Evolutionary conservation across 768 basidiomycete species (phyloP), one percentile per base, ranked within the genome.

Genomic region (Leccinum subgranulosum): DNA sequence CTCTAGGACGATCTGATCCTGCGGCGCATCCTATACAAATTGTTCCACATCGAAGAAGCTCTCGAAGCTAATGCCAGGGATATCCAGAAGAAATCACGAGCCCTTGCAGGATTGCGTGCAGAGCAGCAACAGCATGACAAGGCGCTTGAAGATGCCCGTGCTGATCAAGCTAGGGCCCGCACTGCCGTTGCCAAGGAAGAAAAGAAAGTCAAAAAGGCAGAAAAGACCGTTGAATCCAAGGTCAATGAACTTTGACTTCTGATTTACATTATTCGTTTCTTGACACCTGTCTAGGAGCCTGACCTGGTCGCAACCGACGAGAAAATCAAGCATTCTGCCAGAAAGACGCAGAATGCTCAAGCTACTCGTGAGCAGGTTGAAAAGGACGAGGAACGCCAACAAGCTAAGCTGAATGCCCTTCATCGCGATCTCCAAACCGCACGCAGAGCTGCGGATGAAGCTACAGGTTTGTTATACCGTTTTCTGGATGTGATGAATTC

Each of bases 41-140:
- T 99, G 6, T 98, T 82, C 68, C 92, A 96, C 71, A 90, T 98
- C 56, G 90, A 96, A 69, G 79, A 88, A 62, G 83, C 84, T 6
- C 89, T 98, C 34, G 85, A 89, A 64, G 77, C 76, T 48, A 90
- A 92, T 57, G 83, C 86, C 1, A 76, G 78, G 21, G 79, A 82
- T 49, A 90, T 98, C 57, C 81, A 84, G 48, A 78, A 77, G 54
- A 87, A 89, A 67, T 94, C 90, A 67, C 84, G 83, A 51, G 82
- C 86, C 12, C 78, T 98, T 17, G 76, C 77, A 1, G 84, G 81
- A 3, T 75, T 94, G 28, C 80, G 90, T 17, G 78, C 82, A 54
- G 86, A 91, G 56, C 90, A 92, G 66, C 79, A 78, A 19, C 73
- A 75, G 41, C 84, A 90, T 49, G 90, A 98, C 61, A 75, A 84